These are phyloP conservation scores for Trichoderma endophyticum DNA, from an alignment of 2,329 filamentous ascomycete genomes.

Conservation along the genomic window DNA sequence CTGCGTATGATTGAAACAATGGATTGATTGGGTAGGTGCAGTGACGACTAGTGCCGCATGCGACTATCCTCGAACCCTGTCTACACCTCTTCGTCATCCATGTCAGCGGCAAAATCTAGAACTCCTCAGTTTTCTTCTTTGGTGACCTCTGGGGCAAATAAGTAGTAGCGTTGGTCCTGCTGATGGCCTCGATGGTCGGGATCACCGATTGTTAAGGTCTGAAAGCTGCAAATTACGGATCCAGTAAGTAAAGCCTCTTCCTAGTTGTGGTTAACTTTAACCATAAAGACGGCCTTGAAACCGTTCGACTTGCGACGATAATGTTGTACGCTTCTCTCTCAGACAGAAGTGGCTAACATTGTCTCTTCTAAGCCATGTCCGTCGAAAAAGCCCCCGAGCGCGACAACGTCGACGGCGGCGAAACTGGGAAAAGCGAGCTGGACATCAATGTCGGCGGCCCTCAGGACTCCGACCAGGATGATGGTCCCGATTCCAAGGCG, in stretches of 20 bases:
- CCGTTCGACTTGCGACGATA: background rate
- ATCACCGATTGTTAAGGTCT: background rate
- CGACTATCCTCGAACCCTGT: background rate
- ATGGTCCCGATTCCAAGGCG: constrained; percentile 22
- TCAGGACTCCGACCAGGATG: constrained; percentile 17
- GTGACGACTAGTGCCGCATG: background rate
- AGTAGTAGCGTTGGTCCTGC: background rate
- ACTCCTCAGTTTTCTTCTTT: background rate
- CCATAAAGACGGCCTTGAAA: background rate
- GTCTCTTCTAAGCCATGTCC: background rate
- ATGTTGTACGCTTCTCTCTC: background rate
- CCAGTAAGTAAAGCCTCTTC: background rate
- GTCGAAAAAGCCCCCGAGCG: background rate
- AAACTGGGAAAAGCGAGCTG: background rate
- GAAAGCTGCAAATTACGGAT: background rate
- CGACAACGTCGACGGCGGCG: constrained; percentile 12
- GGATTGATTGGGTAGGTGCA: background rate
- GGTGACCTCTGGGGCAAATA: background rate
- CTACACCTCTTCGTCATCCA: background rate
- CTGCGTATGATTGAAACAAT: background rate
- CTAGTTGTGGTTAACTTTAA: background rate
- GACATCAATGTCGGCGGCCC: background rate
- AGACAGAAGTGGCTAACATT: background rate
- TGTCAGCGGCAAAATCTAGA: constrained; percentile 8
- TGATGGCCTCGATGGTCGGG: background rate